Conservation (phyloP, 805 yeast genomes). For the Suhomyces sp. region DNA sequence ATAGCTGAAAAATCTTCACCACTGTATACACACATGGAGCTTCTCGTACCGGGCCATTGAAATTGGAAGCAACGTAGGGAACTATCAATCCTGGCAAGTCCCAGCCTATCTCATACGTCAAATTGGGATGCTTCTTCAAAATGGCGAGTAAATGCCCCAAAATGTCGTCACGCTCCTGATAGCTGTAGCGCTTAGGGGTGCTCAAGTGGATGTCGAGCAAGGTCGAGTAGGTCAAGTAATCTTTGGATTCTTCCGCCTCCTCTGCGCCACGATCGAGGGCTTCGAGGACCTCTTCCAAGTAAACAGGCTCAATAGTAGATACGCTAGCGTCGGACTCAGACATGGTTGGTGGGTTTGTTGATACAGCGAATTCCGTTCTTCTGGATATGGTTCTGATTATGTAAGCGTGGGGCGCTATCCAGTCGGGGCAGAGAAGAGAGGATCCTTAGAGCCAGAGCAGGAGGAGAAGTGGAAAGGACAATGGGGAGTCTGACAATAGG, state of each 20-base stretch:
- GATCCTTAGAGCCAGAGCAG: too few species aligned
- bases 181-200: constrained; percentile 45
- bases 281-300: constrained; percentile 25
- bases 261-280: constrained; percentile 28
- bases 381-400: not conserved
- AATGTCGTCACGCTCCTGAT: constrained; percentile 50
- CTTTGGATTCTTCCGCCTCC: constrained; percentile 47
- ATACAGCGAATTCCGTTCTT: not conserved
- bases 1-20: constrained; percentile 54
- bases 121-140: constrained; percentile 42
- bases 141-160: constrained; percentile 45
- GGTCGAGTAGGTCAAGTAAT: constrained; percentile 71
- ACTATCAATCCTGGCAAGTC: constrained; percentile 75
- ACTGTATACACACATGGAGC: constrained; percentile 39
- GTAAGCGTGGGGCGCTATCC: not conserved
- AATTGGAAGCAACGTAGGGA: constrained; percentile 46
- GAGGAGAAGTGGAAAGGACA: not conserved
- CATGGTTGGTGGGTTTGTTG: constrained; percentile 2
- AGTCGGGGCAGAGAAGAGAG: too few species aligned
- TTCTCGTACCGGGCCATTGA: constrained; percentile 26
- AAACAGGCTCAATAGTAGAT: constrained; percentile 22
- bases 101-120: constrained; percentile 80
- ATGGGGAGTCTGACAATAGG: not conserved
- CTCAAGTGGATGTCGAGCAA: constrained; percentile 58
- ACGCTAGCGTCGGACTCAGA: constrained; percentile 7